Evolutionary conservation across 345 rosid genomes (phyloP).

Genomic region (Nasturtium officinale): DNA sequence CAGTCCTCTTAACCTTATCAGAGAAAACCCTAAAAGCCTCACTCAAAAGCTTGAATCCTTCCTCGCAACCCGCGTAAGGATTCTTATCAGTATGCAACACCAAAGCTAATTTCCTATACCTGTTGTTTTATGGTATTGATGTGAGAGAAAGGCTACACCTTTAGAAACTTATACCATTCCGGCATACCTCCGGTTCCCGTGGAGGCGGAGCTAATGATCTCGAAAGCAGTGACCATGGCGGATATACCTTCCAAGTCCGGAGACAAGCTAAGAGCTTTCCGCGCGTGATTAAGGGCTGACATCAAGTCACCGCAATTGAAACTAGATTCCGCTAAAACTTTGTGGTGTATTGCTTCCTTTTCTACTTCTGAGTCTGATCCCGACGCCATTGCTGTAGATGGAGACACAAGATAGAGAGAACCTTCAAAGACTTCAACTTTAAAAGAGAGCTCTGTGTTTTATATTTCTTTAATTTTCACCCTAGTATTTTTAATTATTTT

Average conservation of each 20-base stretch:
- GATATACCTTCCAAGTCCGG: constrained; percentile 63
- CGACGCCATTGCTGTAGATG: constrained; percentile 31
- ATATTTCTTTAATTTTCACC: constrained; percentile 8
- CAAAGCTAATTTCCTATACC: constrained; percentile 71
- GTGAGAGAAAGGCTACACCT: constrained; percentile 88
- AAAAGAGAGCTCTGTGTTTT: constrained; percentile 11
- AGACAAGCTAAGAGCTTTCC: constrained; percentile 60
- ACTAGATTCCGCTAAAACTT: constrained; percentile 57
- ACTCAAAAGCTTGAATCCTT: constrained; percentile 82
- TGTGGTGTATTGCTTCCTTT: constrained; percentile 59
- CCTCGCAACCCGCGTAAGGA: constrained; percentile 65
- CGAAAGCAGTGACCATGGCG: constrained; percentile 68
- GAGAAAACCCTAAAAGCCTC: constrained; percentile 75
- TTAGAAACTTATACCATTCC: constrained; percentile 79
- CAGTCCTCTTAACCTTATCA: constrained; percentile 67
- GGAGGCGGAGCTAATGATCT: constrained; percentile 54
- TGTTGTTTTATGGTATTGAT: constrained; percentile 63
- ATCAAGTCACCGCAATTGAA: constrained; percentile 53
- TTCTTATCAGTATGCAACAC: constrained; percentile 83
- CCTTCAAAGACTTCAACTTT: constrained; percentile 21
- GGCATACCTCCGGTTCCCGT: constrained; percentile 45
- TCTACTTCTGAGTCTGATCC: constrained; percentile 35
- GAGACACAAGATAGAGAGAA: constrained; percentile 10
- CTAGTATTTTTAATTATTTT: constrained; percentile 13
- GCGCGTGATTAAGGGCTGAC: constrained; percentile 66